These are phyloP conservation scores for Colletotrichum destructivum DNA, from an alignment of 2,329 filamentous ascomycete species.

Conservation along the genomic window DNA sequence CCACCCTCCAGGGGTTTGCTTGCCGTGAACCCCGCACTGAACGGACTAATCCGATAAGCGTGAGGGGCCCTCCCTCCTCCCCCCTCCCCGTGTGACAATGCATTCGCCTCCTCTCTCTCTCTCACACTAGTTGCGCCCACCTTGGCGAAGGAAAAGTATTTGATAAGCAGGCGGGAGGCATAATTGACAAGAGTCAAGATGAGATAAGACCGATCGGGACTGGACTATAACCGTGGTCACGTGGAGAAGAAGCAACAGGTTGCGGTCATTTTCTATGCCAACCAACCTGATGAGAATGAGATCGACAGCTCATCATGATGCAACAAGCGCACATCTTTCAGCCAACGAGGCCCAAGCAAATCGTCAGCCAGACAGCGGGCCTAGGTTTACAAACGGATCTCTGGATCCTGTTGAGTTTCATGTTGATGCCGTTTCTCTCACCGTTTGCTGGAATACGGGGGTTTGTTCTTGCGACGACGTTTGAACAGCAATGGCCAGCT, in stretches of 20 bases:
- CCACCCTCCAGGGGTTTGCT: not conserved
- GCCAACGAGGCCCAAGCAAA: not conserved
- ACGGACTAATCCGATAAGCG: slow-evolving; percentile 21
- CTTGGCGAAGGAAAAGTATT: not conserved
- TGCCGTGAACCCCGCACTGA: slow-evolving; percentile 20
- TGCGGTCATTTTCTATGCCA: too few relatives aligned
- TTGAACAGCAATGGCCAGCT: not conserved
- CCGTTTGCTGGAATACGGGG: not conserved
- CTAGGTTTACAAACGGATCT: too few relatives aligned
- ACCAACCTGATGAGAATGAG: not conserved
- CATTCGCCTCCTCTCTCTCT: slow-evolving; percentile 13
- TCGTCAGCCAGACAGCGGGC: not conserved
- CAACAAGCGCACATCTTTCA: not conserved
- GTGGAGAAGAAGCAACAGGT: not conserved
- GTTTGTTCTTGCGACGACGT: too few relatives aligned
- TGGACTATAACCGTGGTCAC: slow-evolving; percentile 17
- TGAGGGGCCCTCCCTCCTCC: not conserved
- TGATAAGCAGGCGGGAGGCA: slow-evolving; percentile 7
- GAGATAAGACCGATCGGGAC: slow-evolving; percentile 12
- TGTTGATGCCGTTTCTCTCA: too few relatives aligned
- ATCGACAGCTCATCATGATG: slow-evolving; percentile 15
- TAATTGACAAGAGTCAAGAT: not conserved
- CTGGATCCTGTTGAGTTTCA: too few relatives aligned
- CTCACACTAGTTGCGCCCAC: slow-evolving; percentile 11
- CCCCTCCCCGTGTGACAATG: slow-evolving; percentile 4